These are phyloP conservation scores for Boletus sp. DNA, from an alignment of 1,284 basidiomycete species.

Conservation along the genomic window DNA sequence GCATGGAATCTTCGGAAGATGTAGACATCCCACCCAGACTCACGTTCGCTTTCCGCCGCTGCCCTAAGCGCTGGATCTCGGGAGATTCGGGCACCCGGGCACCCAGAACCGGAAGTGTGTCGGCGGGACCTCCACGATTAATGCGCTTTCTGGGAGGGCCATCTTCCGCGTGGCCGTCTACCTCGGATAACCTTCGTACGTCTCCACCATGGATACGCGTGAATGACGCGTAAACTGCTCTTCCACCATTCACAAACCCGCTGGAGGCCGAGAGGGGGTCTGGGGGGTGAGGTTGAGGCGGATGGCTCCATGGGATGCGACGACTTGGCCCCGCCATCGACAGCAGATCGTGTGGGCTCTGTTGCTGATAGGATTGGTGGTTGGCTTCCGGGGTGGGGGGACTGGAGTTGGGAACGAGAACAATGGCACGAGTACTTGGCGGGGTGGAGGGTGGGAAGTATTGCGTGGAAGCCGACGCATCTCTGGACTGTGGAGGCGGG, in stretches of 20 bases:
- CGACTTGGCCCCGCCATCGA: slow-evolving; percentile 37
- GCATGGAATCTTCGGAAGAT: slow-evolving; percentile 65
- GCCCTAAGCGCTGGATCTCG: slow-evolving; percentile 48
- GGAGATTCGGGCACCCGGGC: slow-evolving; percentile 46
- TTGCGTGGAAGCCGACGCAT: slow-evolving; percentile 46
- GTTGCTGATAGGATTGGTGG: slow-evolving; percentile 33
- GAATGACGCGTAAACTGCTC: slow-evolving; percentile 45
- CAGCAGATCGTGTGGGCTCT: slow-evolving; percentile 40
- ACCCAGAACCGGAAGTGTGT: slow-evolving; percentile 22
- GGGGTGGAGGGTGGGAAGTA: slow-evolving; percentile 40
- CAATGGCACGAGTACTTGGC: slow-evolving; percentile 39
- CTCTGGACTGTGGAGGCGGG: slow-evolving; percentile 54
- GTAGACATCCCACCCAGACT: slow-evolving; percentile 39
- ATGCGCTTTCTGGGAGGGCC: slow-evolving; percentile 68
- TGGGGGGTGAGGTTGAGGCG: slow-evolving; percentile 32
- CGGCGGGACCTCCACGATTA: slow-evolving; percentile 48
- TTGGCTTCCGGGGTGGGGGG: slow-evolving; percentile 44
- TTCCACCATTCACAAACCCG: slow-evolving; percentile 48
- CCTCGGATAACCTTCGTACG: slow-evolving; percentile 33
- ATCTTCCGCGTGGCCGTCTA: slow-evolving; percentile 42
- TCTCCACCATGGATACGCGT: slow-evolving; percentile 41
- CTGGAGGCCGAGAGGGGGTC: slow-evolving; percentile 62
- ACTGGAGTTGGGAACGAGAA: slow-evolving; percentile 75
- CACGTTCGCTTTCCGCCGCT: slow-evolving; percentile 42
- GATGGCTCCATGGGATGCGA: slow-evolving; percentile 37